Base-by-base conservation (phyloP, 306 rosid species). In the Rosa chinensis region DNA sequence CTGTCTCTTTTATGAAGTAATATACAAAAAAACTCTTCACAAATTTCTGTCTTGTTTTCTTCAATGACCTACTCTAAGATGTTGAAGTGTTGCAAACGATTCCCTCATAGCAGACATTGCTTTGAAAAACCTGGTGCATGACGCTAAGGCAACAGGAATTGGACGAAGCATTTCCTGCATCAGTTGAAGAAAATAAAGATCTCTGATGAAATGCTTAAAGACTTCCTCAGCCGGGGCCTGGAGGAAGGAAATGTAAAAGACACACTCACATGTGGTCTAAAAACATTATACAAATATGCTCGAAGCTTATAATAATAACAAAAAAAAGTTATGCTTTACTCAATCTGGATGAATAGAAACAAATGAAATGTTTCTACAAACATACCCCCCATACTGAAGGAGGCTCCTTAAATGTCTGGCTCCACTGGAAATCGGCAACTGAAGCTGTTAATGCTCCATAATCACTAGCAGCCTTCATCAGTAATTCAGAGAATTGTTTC, bases 361-460 rank as follows among this genome's bases (percentile, higher is more conserved):
- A 77, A 73, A 68, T 8, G 35, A 85, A 77, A 83, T 63, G 47
- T 70, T 70, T 68, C 45, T 66, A 82, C 79, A 76, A 78, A 61
- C 92, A 76, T 91, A 94, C 97, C 93, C 99, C 98, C 99, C 97
- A 92, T 47, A 91, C 99, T 73, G 97, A 85, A 85, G 99, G 98
- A 73, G 98, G 90, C 77, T 93, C 99, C 88, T 91, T 95, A 53
- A 95, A 95, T 78, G 93, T 95, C 86, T 90, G 98, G 84, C 98
- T 95, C 99, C 99, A 95, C 84, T 93, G 97, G 79, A 95, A 93
- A 88, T 95, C 98, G 66, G 92, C 88, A 84, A 91, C 98, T 66
- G 99, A 95, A 77, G 94, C 88, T 49, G 99, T 95, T 90, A 95
- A 87, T 78, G 92, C 97, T 73, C 98, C 98, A 80, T 93, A 95